Evolutionary conservation across 2,329 filamentous ascomycete genomes (phyloP), one percentile per base, ranked within the genome.

Genomic region (Paramyrothecium roridum): DNA sequence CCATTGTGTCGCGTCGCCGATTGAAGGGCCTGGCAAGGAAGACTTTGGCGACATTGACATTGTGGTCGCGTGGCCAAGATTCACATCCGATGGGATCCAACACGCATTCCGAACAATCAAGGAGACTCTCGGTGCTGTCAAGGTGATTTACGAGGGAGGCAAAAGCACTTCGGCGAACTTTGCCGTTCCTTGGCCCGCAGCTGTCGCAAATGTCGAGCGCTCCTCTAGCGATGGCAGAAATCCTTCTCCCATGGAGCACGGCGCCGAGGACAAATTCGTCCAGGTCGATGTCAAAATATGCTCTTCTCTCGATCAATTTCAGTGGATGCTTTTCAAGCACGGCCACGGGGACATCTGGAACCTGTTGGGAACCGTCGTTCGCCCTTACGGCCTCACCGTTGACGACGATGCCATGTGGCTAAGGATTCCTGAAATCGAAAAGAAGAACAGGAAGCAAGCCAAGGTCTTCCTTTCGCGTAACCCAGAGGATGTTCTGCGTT

Each of bases 41-140:
- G 82, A 85, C 61, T 81, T 84, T 63, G 91, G 90, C 20, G 91
- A 95, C 60, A 73, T 96, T 40, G 90, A 95, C 69, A 77, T 93
- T 56, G 69, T 91, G 2, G 79, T 90, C 2, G 73, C 75, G 0
- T 66, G 67, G 33, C 70, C 73, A 17, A 65, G 60, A 19, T 23
- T 55, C 4, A 45, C 58, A 1, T 43, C 19, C 48, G 11, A 26
- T 8, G 46, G 34, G 57, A 57, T 57, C 20, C 45, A 54, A 2
- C 52, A 64, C 20, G 60, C 63, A 1, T 64, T 85, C 10, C 68
- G 68, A 2, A 55, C 57, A 3, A 63, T 73, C 16, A 54, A 53
- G 2, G 40, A 52, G 3, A 57, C 59, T 1, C 68, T 90, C 0
- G 71, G 72, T 3, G 84, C 87, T 0, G 66, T 71, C 8, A 67